These are phyloP conservation scores for Diaporthe vexans DNA, from an alignment of 2,329 filamentous ascomycete species.

Conservation along the genomic window DNA sequence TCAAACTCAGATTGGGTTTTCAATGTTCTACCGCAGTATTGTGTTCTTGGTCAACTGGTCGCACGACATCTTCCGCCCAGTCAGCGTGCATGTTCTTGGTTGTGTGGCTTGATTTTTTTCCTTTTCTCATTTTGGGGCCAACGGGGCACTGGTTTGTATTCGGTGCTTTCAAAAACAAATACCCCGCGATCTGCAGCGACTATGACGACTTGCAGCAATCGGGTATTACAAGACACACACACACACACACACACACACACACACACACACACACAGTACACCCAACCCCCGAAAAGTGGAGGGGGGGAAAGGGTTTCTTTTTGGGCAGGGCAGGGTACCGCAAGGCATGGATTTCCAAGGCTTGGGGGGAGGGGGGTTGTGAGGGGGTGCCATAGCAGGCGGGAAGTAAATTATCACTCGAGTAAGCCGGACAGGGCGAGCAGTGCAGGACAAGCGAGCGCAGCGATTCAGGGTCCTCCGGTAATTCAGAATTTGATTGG, in stretches of 20 bases:
- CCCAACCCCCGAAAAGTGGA: neutral
- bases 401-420: neutral
- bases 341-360: constrained; percentile 15
- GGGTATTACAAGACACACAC: neutral
- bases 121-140: neutral
- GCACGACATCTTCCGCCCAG: neutral
- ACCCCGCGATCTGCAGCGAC: constrained; percentile 22
- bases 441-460: neutral
- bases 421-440: neutral
- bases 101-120: neutral
- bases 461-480: constrained; percentile 19
- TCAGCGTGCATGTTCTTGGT: neutral
- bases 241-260: no score
- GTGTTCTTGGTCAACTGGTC: neutral
- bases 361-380: neutral
- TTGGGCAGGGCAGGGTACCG: neutral
- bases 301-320: neutral
- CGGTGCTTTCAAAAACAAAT: constrained; percentile 6
- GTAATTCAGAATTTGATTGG: constrained; percentile 3
- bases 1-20: constrained; percentile 12
- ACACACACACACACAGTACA: neutral
- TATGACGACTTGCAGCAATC: constrained; percentile 27
- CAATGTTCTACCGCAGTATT: no score
- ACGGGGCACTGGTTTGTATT: neutral
- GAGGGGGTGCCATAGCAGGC: neutral